Evolutionary conservation across 345 rosid genomes (phyloP).

Genomic region (Toxicodendron radicans): DNA sequence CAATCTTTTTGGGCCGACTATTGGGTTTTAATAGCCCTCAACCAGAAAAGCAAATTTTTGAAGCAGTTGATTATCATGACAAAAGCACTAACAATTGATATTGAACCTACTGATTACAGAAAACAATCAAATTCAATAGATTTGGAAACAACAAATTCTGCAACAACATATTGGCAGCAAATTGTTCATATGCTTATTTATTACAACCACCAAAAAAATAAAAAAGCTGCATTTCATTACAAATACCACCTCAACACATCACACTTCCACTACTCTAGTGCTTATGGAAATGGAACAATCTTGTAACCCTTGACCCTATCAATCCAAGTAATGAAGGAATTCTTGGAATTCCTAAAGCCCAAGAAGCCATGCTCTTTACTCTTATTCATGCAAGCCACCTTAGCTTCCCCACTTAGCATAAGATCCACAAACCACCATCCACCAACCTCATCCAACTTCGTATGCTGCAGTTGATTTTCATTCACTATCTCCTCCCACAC

Average conservation of each 20-base stretch:
- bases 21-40: too few species aligned
- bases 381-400: conserved; percentile 63
- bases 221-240: background rate
- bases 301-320: conserved; percentile 74
- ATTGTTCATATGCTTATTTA: background rate
- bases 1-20: too few species aligned
- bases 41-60: too few species aligned
- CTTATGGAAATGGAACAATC: conserved; percentile 80
- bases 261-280: background rate
- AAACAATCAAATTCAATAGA: background rate
- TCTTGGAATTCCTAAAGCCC: conserved; percentile 84
- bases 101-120: background rate
- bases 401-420: conserved; percentile 24
- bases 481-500: conserved; percentile 89
- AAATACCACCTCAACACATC: background rate
- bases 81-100: background rate
- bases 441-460: conserved; percentile 57
- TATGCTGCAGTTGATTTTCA: conserved; percentile 58
- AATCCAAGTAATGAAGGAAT: conserved; percentile 70
- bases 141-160: background rate
- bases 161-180: background rate
- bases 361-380: conserved; percentile 87
- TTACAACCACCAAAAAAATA: background rate
- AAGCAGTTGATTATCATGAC: background rate
- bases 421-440: conserved; percentile 71